phyloP scores from a whole-genome alignment of 192 early-diverging fungal species.

The Kappamyces sp. region DNA sequence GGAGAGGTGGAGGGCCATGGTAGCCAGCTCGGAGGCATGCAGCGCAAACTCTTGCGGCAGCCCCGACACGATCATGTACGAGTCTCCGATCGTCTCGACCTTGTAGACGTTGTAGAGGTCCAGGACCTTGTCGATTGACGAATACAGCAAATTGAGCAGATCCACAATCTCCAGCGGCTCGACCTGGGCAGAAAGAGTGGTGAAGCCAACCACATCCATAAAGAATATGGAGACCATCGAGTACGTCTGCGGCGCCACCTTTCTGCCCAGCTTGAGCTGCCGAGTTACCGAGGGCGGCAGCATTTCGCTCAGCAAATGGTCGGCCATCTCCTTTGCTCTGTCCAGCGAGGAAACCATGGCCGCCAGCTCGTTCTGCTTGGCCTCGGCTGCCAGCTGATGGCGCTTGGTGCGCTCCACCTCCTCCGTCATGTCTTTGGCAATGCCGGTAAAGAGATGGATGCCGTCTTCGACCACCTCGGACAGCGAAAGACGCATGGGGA shows the following conservation, averaged over 20 bases:
- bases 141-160: conserved; percentile 38
- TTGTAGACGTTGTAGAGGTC: conserved; percentile 37
- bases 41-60: conserved; percentile 23
- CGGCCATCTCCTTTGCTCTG: too few species aligned
- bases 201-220: conserved; percentile 40
- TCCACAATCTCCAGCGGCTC: conserved; percentile 37
- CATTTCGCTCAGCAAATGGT: conserved; percentile 14
- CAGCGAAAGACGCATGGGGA: conserved; percentile 32
- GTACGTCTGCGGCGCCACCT: conserved; percentile 31
- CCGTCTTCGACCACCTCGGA: conserved; percentile 30
- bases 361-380: too few species aligned
- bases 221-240: conserved; percentile 39
- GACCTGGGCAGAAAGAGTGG: conserved; percentile 18
- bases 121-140: conserved; percentile 37
- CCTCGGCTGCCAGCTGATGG: too few species aligned
- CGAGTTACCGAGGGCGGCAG: conserved; percentile 22
- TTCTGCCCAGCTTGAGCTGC: conserved; percentile 33
- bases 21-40: conserved; percentile 25
- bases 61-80: conserved; percentile 22
- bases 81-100: conserved; percentile 45
- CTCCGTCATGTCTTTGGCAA: conserved; percentile 28
- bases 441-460: conserved; percentile 28
- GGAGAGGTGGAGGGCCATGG: conserved; percentile 12
- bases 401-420: conserved; percentile 27
- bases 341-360: too few species aligned